Percentiles rank a stretch among this genome's conserved stretches.
Conservation (phyloP, 2,329 filamentous ascomycete species). For the Alternaria rosae region DNA sequence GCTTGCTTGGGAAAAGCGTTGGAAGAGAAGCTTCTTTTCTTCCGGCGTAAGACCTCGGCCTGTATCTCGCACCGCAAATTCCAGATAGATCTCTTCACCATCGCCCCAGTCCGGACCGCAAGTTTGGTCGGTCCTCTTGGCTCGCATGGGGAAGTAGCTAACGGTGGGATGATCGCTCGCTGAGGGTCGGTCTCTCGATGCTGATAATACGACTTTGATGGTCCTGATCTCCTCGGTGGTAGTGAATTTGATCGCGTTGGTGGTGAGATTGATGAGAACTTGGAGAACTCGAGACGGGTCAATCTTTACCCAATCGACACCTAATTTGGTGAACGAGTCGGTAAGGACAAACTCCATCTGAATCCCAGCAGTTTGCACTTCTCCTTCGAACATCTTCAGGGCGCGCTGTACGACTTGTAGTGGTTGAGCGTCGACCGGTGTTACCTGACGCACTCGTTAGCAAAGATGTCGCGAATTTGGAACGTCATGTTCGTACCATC, state of each 20-base stretch:
- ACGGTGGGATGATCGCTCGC: slow-evolving; percentile 56
- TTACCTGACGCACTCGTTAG: slow-evolving; percentile 53
- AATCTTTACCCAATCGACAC: slow-evolving; percentile 72
- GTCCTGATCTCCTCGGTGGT: slow-evolving; percentile 66
- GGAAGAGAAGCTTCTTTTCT: slow-evolving; percentile 77
- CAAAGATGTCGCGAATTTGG: background rate
- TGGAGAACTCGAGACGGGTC: slow-evolving; percentile 80
- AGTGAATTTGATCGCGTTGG: slow-evolving; percentile 85
- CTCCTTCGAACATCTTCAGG: slow-evolving; percentile 80
- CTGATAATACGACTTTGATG: slow-evolving; percentile 71
- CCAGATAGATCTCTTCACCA: slow-evolving; percentile 70
- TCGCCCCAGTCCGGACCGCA: slow-evolving; percentile 71
- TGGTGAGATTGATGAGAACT: slow-evolving; percentile 76
- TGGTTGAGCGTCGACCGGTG: slow-evolving; percentile 73
- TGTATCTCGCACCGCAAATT: slow-evolving; percentile 78
- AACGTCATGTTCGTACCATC: slow-evolving; percentile 51
- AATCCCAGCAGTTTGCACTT: slow-evolving; percentile 74
- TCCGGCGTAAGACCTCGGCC: slow-evolving; percentile 75
- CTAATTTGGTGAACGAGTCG: slow-evolving; percentile 64
- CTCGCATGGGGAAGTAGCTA: slow-evolving; percentile 67
- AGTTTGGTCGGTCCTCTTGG: slow-evolving; percentile 56
- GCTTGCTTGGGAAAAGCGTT: slow-evolving; percentile 80
- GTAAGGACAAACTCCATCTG: slow-evolving; percentile 70
- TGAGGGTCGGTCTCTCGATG: slow-evolving; percentile 64
- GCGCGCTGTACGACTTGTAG: slow-evolving; percentile 71